Conservation (phyloP, 1,284 basidiomycete species). For the Irpex sp. region DNA sequence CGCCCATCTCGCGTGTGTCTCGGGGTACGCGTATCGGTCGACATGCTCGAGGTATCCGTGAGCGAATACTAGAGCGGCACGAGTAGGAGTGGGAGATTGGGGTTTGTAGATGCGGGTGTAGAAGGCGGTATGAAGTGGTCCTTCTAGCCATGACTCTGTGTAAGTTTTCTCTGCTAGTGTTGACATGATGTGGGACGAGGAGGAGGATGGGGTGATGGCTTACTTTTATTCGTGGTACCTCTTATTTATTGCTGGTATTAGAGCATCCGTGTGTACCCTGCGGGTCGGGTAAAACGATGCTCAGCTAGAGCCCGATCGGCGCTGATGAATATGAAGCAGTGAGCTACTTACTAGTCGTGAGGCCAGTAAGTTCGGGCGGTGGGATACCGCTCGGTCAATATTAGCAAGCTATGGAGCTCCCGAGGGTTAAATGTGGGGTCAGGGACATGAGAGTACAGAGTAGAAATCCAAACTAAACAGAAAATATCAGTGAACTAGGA, state of each 20-base stretch:
- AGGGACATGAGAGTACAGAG: no score
- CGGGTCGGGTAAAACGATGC: background rate
- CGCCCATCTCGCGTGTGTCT: constrained; percentile 56
- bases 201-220: no score
- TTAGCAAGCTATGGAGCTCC: no score
- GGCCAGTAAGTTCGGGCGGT: no score
- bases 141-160: background rate
- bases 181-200: background rate
- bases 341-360: background rate
- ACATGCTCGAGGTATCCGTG: constrained; percentile 36
- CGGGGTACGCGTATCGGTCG: constrained; percentile 51
- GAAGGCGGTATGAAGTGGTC: background rate
- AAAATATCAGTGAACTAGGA: no score
- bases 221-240: no score
- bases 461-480: no score
- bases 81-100: background rate
- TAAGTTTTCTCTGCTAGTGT: background rate
- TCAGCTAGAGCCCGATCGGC: background rate
- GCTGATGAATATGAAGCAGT: background rate
- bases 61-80: background rate
- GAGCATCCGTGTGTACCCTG: no score
- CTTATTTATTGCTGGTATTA: background rate
- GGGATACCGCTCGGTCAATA: no score
- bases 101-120: background rate
- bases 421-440: no score